Conservation (phyloP, 1,284 basidiomycete species). For the Inonotus obliquus region DNA sequence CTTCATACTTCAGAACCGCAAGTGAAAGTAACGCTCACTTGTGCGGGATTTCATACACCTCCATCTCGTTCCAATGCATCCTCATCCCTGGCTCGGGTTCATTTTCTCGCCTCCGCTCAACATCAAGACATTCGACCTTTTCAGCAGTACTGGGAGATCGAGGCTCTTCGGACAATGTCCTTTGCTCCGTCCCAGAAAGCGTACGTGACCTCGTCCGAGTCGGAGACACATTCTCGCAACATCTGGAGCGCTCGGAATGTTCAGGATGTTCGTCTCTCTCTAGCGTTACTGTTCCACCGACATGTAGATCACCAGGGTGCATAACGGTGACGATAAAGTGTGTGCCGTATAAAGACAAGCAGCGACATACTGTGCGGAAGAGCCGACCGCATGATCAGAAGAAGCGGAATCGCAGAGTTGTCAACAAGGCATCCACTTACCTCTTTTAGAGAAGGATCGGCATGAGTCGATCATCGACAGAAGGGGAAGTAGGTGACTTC, state of each 20-base stretch:
- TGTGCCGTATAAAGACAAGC: neutral
- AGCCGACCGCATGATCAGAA: neutral
- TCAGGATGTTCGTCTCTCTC: neutral
- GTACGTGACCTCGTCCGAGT: neutral
- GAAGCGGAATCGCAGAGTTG: too few relatives aligned
- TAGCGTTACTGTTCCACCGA: neutral
- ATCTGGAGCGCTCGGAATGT: neutral
- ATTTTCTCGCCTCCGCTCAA: slow-evolving; percentile 8
- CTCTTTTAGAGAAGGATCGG: too few relatives aligned
- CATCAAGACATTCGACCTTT: slow-evolving; percentile 2
- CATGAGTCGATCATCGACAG: too few relatives aligned
- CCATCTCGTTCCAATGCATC: slow-evolving; percentile 8
- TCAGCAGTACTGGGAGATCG: neutral
- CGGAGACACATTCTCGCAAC: neutral
- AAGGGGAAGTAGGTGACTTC: too few relatives aligned
- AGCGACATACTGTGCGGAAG: neutral
- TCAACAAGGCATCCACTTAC: too few relatives aligned
- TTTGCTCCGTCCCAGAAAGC: slow-evolving; percentile 4
- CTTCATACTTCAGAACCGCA: neutral
- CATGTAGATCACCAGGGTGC: neutral
- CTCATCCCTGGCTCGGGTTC: slow-evolving; percentile 2
- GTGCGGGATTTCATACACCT: slow-evolving; percentile 17
- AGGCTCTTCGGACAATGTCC: slow-evolving; percentile 12
- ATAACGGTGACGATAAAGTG: neutral
- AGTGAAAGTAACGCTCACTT: slow-evolving; percentile 6